These are phyloP conservation scores for Daldinia eschscholtzii DNA, from an alignment of 2,329 filamentous ascomycete genomes.

Conservation along the genomic window DNA sequence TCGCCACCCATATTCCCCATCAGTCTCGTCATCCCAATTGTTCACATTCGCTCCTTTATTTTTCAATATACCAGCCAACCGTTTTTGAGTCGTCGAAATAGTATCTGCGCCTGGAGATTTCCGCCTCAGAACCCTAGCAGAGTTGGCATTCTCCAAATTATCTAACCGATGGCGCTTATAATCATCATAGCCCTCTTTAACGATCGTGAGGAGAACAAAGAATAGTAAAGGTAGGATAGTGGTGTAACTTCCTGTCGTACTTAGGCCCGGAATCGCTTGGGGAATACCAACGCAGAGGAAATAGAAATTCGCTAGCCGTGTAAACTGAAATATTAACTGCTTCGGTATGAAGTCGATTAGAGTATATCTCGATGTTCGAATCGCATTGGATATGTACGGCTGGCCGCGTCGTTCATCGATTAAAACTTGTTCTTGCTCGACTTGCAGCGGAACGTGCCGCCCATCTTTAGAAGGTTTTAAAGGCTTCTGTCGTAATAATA, in stretches of 20 bases:
- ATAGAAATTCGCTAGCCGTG: conserved; percentile 87
- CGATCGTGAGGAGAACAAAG: conserved; percentile 83
- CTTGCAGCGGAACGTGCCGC: conserved; percentile 60
- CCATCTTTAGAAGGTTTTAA: conserved; percentile 81
- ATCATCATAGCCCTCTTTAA: conserved; percentile 90
- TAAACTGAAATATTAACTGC: conserved; percentile 87
- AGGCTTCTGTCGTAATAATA: conserved; percentile 73
- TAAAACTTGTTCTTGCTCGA: conserved; percentile 57
- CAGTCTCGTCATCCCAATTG: conserved; percentile 39
- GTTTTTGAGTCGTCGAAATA: conserved; percentile 33
- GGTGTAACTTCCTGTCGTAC: conserved; percentile 80
- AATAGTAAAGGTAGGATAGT: conserved; percentile 80
- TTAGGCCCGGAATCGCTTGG: conserved; percentile 83
- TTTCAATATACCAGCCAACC: conserved; percentile 41
- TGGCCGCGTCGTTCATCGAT: conserved; percentile 64
- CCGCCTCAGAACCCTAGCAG: conserved; percentile 60
- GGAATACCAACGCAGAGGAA: conserved; percentile 87
- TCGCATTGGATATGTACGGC: conserved; percentile 70
- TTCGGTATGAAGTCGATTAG: conserved; percentile 87
- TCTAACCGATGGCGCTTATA: conserved; percentile 83
- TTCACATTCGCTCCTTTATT: conserved; percentile 25
- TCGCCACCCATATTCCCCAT: conserved; percentile 61
- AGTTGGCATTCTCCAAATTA: conserved; percentile 79
- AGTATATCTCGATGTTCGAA: conserved; percentile 86
- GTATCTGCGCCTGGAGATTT: conserved; percentile 20